Percentiles rank a stretch among this genome's conserved stretches.
Conservation (phyloP, 2,329 filamentous ascomycete species). For the Neonectria neomacrospora region DNA sequence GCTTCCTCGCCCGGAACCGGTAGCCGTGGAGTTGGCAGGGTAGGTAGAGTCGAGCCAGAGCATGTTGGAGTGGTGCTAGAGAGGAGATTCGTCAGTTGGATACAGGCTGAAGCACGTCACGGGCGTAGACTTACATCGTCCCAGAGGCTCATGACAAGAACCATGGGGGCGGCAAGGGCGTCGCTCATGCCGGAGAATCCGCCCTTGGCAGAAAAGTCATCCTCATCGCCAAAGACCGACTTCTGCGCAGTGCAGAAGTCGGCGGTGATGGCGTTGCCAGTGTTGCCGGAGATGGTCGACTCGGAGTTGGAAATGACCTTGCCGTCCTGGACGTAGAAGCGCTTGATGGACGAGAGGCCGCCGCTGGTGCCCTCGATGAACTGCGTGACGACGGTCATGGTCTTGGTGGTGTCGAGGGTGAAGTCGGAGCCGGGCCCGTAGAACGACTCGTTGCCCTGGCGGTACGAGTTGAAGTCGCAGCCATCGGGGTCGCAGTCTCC, state of each 20-base stretch:
- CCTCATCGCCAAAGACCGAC: conserved; percentile 63
- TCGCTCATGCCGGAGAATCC: conserved; percentile 66
- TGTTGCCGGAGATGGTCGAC: conserved; percentile 50
- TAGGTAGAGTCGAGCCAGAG: conserved; percentile 77
- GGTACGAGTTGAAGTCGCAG: conserved; percentile 76
- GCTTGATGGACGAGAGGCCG: conserved; percentile 67
- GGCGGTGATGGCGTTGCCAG: conserved; percentile 63
- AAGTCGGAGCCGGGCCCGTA: conserved; percentile 65
- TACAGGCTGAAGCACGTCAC: no score
- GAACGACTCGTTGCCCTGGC: conserved; percentile 70
- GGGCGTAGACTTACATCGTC: conserved; percentile 60
- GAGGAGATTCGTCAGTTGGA: not conserved
- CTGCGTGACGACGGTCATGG: conserved; percentile 73
- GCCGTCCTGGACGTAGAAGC: conserved; percentile 73
- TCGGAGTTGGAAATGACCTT: conserved; percentile 65
- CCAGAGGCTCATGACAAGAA: conserved; percentile 63
- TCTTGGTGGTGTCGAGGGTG: conserved; percentile 67
- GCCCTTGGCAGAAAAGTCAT: conserved; percentile 65
- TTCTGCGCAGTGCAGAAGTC: conserved; percentile 69
- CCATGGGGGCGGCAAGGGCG: conserved; percentile 55
- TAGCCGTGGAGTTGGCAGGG: conserved; percentile 59
- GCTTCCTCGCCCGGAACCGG: conserved; percentile 63
- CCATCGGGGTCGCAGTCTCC: conserved; percentile 74
- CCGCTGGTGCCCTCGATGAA: conserved; percentile 63
- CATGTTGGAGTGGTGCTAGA: conserved; percentile 70